phyloP scores from a whole-genome alignment of 495 filamentous ascomycete species.

The Jackrogersella minutella region DNA sequence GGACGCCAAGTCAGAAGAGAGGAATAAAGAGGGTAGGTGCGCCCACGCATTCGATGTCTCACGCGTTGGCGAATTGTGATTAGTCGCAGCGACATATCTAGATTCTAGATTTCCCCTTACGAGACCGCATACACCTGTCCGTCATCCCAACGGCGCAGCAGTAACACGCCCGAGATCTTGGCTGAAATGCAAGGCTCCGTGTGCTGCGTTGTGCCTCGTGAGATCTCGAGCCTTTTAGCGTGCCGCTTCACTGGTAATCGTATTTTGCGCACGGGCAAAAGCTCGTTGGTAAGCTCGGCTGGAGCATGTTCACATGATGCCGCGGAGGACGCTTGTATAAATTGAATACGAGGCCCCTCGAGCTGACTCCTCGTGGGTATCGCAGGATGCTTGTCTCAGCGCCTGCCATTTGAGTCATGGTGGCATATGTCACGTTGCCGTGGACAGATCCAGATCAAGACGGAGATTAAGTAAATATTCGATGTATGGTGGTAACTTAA shows the following conservation, averaged over 20 bases:
- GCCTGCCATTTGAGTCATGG: neutral
- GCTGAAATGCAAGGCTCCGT: constrained; percentile 20
- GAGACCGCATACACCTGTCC: neutral
- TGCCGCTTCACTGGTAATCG: constrained; percentile 1
- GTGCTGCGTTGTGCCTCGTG: neutral
- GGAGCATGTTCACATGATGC: constrained; percentile 9
- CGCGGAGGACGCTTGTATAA: neutral
- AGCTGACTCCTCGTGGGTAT: neutral
- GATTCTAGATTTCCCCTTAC: constrained; percentile 8
- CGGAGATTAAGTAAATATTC: neutral
- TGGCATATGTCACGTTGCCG: constrained; percentile 28
- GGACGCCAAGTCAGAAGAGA: neutral
- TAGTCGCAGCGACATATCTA: constrained; percentile 24
- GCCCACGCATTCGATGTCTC: constrained; percentile 15
- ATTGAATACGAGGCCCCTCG: constrained; percentile 12
- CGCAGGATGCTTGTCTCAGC: neutral
- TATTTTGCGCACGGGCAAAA: neutral
- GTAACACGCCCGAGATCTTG: neutral
- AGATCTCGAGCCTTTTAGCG: constrained; percentile 5
- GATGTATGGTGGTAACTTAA: neutral
- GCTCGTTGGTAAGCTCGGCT: neutral
- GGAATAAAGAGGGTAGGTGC: neutral
- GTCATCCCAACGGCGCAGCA: constrained; percentile 8
- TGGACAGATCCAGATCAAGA: neutral
- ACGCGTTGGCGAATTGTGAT: constrained; percentile 31